Conservation (phyloP, 2,329 filamentous ascomycete genomes). For the Trichoderma pleuroti region DNA sequence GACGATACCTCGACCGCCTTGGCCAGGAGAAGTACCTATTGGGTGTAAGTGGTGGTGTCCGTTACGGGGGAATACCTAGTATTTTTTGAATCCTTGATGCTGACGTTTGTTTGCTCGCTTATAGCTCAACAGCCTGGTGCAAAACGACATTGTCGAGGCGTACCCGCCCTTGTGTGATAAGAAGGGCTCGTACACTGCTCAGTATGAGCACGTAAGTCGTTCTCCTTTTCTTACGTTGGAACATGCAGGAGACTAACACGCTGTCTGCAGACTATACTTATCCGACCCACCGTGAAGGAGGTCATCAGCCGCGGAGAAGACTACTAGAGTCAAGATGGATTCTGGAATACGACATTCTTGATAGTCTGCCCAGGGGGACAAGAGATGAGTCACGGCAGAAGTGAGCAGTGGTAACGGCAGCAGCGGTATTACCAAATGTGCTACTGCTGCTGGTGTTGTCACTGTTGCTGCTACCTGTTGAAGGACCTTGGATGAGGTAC, state of each 20-base stretch:
- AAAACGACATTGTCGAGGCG: constrained; percentile 78
- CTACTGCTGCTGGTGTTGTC: background rate
- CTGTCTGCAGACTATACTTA: constrained; percentile 62
- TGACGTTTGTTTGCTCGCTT: constrained; percentile 6
- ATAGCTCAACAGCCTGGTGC: constrained; percentile 81
- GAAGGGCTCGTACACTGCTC: constrained; percentile 92
- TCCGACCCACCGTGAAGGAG: constrained; percentile 79
- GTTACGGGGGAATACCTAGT: background rate
- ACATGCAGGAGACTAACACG: background rate
- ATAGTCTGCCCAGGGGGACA: background rate
- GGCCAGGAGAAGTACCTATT: constrained; percentile 93
- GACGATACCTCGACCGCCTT: constrained; percentile 86
- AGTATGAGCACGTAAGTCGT: constrained; percentile 83
- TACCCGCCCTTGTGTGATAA: constrained; percentile 88
- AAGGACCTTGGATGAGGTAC: background rate
- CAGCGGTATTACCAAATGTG: background rate
- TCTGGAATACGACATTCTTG: constrained; percentile 29
- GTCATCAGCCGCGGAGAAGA: constrained; percentile 83
- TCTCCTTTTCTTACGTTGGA: background rate
- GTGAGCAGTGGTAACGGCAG: background rate
- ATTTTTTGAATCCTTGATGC: background rate
- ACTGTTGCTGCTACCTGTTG: background rate
- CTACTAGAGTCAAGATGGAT: constrained; percentile 51
- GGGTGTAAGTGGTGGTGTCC: constrained; percentile 59
- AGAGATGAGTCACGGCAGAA: background rate